Conservation (phyloP, 2,329 filamentous ascomycete species). For the Zymoseptoria ardabiliae region DNA sequence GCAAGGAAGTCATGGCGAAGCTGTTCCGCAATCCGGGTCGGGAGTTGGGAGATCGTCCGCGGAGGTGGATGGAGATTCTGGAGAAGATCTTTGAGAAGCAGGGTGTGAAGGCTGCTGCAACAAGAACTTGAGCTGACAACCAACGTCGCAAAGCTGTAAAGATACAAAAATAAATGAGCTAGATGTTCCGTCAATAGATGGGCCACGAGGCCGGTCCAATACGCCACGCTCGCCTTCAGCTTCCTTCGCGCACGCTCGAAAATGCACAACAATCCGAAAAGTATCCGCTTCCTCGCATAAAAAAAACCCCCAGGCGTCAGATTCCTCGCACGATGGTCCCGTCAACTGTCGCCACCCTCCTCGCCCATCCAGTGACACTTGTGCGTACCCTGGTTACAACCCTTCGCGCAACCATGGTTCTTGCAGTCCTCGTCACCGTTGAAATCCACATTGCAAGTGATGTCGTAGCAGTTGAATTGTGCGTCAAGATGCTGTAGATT, state of each 20-base stretch:
- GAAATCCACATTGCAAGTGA: neutral
- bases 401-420: neutral
- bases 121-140: neutral
- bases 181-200: neutral
- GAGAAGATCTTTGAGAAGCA: slow-evolving; percentile 24
- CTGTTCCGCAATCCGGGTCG: slow-evolving; percentile 54
- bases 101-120: neutral
- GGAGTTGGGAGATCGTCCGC: slow-evolving; percentile 33
- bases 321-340: neutral
- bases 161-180: neutral
- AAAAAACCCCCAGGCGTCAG: neutral
- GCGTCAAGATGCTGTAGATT: neutral
- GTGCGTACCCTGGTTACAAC: neutral
- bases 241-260: neutral
- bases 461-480: neutral
- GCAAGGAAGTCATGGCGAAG: slow-evolving; percentile 67
- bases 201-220: neutral
- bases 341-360: neutral
- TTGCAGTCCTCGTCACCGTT: neutral
- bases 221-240: neutral
- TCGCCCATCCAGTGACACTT: neutral
- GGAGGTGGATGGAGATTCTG: slow-evolving; percentile 36
- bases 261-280: neutral
- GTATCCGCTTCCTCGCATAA: neutral
- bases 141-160: neutral